Conservation (phyloP, 192 early-diverging fungal species). For the Funneliformis geosporum region DNA sequence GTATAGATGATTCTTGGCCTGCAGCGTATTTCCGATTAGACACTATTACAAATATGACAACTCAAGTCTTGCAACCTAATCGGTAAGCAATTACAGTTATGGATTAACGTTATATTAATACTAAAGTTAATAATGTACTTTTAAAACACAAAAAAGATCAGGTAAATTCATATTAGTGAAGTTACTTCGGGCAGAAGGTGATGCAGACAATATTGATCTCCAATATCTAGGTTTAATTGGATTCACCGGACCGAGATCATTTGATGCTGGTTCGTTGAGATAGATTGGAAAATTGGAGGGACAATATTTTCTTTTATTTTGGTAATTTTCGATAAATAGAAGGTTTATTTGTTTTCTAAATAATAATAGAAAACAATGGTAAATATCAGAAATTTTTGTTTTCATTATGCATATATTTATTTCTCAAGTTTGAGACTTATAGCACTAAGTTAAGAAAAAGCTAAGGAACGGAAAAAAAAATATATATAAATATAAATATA, state of each 20-base stretch:
- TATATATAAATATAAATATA: too few species aligned
- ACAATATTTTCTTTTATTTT: too few species aligned
- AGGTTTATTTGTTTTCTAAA: too few species aligned
- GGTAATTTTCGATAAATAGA: too few species aligned
- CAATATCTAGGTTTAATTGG: conserved; percentile 59
- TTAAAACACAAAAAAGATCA: conserved; percentile 37
- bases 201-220: conserved; percentile 56
- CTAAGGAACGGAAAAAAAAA: too few species aligned
- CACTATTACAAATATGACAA: neutral
- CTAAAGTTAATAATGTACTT: neutral
- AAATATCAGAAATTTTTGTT: neutral
- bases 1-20: conserved; percentile 32
- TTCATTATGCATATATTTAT: too few species aligned
- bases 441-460: too few species aligned
- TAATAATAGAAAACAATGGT: neutral
- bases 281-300: neutral
- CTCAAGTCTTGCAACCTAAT: conserved; percentile 1
- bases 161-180: conserved; percentile 57
- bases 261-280: conserved; percentile 28
- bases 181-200: conserved; percentile 42
- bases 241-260: conserved; percentile 24
- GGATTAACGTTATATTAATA: neutral
- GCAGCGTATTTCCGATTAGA: conserved; percentile 41
- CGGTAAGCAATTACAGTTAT: conserved; percentile 4
- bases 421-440: too few species aligned